phyloP scores from a whole-genome alignment of 148 eudicot species.

The Vaccinium vitisidaea region DNA sequence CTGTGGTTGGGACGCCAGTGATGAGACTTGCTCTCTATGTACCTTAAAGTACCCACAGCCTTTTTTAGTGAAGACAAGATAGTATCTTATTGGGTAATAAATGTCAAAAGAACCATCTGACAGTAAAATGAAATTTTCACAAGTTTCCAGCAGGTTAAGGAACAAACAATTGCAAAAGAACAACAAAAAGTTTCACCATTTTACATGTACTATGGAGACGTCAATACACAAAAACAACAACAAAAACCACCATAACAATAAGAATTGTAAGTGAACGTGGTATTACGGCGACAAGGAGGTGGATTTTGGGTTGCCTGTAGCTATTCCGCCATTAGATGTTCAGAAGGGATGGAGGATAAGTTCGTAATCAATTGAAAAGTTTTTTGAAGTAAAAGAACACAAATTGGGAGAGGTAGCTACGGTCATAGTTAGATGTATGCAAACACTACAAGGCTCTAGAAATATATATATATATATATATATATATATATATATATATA shows the following conservation, averaged over 20 bases:
- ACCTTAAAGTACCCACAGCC: slow-evolving; percentile 37
- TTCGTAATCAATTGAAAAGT: no score
- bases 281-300: no score
- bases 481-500: no score
- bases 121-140: neutral
- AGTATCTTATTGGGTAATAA: neutral
- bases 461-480: no score
- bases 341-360: no score
- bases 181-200: neutral
- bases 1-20: slow-evolving; percentile 68
- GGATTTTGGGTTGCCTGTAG: no score
- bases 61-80: neutral
- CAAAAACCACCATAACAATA: neutral
- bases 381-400: no score
- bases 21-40: slow-evolving; percentile 73
- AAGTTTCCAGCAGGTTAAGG: no score
- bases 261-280: neutral
- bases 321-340: no score
- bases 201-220: neutral
- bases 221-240: neutral
- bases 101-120: neutral
- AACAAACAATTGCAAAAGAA: neutral
- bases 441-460: no score
- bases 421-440: no score
- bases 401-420: no score